Conservation (phyloP, 2,329 filamentous ascomycete genomes). For the Neonectria magnoliae region DNA sequence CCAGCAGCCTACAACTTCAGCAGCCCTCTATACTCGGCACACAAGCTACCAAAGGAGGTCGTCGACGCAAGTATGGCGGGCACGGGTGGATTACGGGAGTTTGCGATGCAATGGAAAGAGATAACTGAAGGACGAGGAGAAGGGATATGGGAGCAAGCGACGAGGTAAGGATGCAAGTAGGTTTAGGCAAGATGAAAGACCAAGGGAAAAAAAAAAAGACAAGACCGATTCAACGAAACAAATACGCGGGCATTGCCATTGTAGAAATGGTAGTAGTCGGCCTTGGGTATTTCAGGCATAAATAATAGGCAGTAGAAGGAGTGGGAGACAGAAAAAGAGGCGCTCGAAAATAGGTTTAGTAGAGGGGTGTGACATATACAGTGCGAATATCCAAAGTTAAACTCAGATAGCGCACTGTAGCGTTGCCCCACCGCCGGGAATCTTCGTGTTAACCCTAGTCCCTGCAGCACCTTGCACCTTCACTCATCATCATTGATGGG, state of each 20-base stretch:
- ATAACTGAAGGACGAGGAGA: constrained; percentile 56
- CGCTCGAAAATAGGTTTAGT: not conserved
- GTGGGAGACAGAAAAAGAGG: not conserved
- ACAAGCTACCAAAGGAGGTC: constrained; percentile 94
- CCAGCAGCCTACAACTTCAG: constrained; percentile 89
- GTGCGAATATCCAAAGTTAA: not conserved
- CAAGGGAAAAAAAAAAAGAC: not conserved
- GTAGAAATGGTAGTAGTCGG: not conserved
- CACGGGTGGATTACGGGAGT: constrained; percentile 82
- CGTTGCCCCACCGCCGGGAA: not conserved
- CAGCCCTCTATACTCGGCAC: constrained; percentile 89
- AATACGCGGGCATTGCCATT: not conserved
- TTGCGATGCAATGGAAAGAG: constrained; percentile 79
- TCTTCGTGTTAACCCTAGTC: not conserved
- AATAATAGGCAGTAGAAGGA: not conserved
- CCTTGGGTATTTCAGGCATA: not conserved
- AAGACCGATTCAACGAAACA: not conserved
- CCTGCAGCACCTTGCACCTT: not conserved
- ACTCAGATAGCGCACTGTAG: not conserved
- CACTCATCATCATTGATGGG: not conserved
- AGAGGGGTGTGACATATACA: not conserved
- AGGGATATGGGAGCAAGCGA: constrained; percentile 52
- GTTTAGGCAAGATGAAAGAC: not conserved
- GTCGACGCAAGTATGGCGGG: constrained; percentile 76
- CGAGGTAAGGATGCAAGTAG: not conserved